Base-by-base conservation (phyloP, 768 basidiomycete genomes). In the Agrocybe praecox region DNA sequence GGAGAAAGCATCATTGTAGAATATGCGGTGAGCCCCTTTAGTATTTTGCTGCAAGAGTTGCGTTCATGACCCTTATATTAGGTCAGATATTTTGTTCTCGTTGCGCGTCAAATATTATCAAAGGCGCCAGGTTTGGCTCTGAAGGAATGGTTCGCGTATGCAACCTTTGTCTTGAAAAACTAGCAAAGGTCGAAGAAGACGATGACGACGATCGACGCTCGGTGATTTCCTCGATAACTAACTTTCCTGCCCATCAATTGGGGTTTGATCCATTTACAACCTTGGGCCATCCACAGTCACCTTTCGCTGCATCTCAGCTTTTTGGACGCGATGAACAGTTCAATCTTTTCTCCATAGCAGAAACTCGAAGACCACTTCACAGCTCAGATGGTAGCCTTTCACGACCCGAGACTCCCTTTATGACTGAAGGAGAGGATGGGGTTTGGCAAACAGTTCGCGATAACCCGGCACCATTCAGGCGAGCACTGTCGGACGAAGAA, bases 61-160 rank as follows among this genome's bases (percentile, higher is more conserved):
- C 22, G 26, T 21, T 48, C 23, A 46, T 51, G 43, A 50, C 33
- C 45, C 11, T 23, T 46, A 52, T 6, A 32, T 57, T 46, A 90
- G 96, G 96, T 29, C 96, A 97, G 72, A 96, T 99, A 69, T 99
- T 98, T 69, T 99, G 97, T 72, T 94, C 93, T 29, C 86, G 94
- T 9, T 99, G 97, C 71, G 95, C 97, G 2, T 96, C 94, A 26
- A 96, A 97, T 65, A 90, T 97, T 62, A 95, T 98, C 72, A 96
- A 95, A 62, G 96, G 94, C 15, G 82, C 87, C 12, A 87, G 95
- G 7, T 98, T 97, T 66, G 95, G 96, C 4, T 89, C 94, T 58
- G 90, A 96, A 52, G 94, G 94, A n/a, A 92, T 92, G 84, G 83
- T 99, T 50, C 86, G 97, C 53, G 90, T 97, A 9, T 99, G 97